Evolutionary conservation across 2,329 filamentous ascomycete genomes (phyloP).

Genomic region (Phaeophleospora eucalypticola): DNA sequence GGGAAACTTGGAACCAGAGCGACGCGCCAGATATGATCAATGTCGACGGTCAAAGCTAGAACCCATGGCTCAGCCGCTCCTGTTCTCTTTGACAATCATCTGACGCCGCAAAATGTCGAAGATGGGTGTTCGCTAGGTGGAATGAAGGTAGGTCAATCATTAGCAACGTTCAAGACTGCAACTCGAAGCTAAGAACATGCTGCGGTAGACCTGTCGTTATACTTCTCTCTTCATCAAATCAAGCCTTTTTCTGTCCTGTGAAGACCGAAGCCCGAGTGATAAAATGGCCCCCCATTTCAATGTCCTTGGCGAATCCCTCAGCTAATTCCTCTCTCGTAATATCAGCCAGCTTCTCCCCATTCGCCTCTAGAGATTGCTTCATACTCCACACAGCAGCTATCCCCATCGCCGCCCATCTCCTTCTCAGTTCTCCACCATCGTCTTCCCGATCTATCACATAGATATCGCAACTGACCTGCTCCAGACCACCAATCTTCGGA

Average conservation of each 20-base stretch:
- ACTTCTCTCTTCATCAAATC: too few relatives aligned
- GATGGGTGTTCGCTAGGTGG: too few relatives aligned
- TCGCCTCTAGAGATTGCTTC: neutral
- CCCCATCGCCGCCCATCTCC: neutral
- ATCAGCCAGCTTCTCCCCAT: neutral
- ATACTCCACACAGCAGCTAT: slow-evolving; percentile 1
- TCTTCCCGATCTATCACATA: neutral
- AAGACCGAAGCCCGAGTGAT: neutral
- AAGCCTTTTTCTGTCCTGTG: slow-evolving; percentile 1
- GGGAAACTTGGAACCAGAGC: too few relatives aligned
- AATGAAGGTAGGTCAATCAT: too few relatives aligned
- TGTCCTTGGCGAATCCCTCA: neutral
- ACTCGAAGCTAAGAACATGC: too few relatives aligned
- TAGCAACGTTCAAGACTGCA: too few relatives aligned
- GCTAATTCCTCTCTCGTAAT: neutral
- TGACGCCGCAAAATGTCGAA: too few relatives aligned
- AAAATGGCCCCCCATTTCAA: neutral
- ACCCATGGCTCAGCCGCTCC: too few relatives aligned
- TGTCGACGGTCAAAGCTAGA: too few relatives aligned
- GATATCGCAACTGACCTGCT: neutral
- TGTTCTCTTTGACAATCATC: too few relatives aligned
- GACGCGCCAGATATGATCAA: too few relatives aligned
- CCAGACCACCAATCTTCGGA: neutral
- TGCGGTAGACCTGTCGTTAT: too few relatives aligned
- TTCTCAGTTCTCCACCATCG: neutral